Percentiles rank a stretch among this genome's conserved stretches.
phyloP scores from a whole-genome alignment of 2,329 filamentous ascomycete species.

The Pyricularia pennisetigena region DNA sequence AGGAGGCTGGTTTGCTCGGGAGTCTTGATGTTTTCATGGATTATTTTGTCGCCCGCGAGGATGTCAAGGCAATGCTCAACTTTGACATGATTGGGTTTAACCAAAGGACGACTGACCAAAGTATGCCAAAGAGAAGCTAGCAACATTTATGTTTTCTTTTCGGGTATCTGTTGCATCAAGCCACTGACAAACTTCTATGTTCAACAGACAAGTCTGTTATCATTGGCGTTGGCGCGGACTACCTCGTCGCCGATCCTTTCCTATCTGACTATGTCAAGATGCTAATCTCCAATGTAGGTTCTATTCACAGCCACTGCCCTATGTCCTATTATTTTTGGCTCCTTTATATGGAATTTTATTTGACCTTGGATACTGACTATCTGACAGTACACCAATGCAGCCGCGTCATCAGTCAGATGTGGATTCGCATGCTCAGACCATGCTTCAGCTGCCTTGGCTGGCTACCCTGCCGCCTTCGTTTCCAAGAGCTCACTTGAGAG shows the following conservation, averaged over 20 bases:
- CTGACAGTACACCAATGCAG: slow-evolving; percentile 42
- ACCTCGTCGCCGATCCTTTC: slow-evolving; percentile 78
- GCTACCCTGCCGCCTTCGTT: slow-evolving; percentile 55
- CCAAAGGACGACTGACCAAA: neutral
- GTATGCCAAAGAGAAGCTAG: neutral
- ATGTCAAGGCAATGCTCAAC: slow-evolving; percentile 94
- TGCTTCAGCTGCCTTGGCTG: slow-evolving; percentile 54
- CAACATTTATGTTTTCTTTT: neutral
- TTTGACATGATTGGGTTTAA: slow-evolving; percentile 92
- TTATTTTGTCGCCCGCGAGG: slow-evolving; percentile 62
- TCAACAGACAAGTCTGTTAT: neutral
- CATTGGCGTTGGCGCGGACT: slow-evolving; percentile 50
- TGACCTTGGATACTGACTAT: neutral
- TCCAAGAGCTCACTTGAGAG: slow-evolving; percentile 51
- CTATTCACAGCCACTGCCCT: neutral
- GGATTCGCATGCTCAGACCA: slow-evolving; percentile 56
- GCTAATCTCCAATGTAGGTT: neutral
- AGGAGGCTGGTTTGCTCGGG: slow-evolving; percentile 79
- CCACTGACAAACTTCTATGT: neutral
- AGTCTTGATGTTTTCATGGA: slow-evolving; percentile 80
- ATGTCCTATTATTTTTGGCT: slow-evolving; percentile 33
- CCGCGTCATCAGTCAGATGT: slow-evolving; percentile 28
- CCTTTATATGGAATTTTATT: slow-evolving; percentile 24
- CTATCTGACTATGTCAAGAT: slow-evolving; percentile 82
- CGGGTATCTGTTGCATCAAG: neutral